phyloP scores from a whole-genome alignment of 2,329 filamentous ascomycete genomes.

The Teratosphaeriaceae sp. region DNA sequence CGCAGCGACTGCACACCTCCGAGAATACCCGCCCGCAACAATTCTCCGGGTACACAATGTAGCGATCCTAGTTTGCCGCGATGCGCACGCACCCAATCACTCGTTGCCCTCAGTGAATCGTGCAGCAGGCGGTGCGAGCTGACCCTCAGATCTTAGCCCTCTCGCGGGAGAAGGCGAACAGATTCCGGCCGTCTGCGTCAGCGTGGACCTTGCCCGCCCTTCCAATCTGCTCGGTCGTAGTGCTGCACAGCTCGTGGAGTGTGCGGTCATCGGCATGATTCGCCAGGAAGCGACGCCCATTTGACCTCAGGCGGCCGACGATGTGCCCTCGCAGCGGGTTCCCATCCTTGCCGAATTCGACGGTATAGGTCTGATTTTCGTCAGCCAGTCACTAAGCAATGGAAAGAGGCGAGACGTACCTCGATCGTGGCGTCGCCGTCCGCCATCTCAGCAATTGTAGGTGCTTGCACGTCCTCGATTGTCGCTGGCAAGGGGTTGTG shows the following conservation, averaged over 20 bases:
- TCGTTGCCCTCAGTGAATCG: too few relatives aligned
- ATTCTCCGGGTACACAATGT: too few relatives aligned
- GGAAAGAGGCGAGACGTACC: too few relatives aligned
- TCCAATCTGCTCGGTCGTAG: constrained; percentile 43
- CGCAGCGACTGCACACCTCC: too few relatives aligned
- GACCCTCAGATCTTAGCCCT: constrained; percentile 1
- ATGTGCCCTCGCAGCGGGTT: constrained; percentile 45
- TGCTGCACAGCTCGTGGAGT: constrained; percentile 39
- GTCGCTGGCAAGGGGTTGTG: constrained; percentile 40
- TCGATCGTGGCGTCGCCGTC: constrained; percentile 49
- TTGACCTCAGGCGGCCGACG: constrained; percentile 45
- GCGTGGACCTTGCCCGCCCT: constrained; percentile 39
- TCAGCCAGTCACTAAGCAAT: too few relatives aligned
- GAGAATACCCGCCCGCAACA: too few relatives aligned
- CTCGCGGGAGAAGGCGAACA: constrained; percentile 27
- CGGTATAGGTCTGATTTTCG: constrained; percentile 47
- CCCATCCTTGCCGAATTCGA: constrained; percentile 49
- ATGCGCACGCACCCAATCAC: too few relatives aligned
- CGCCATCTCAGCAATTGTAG: constrained; percentile 36
- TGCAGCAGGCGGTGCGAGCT: too few relatives aligned
- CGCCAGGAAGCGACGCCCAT: constrained; percentile 48
- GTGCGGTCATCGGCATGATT: constrained; percentile 50
- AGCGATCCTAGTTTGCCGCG: too few relatives aligned
- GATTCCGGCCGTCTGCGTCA: constrained; percentile 30
- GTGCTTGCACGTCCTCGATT: constrained; percentile 35